Conservation (phyloP, 495 filamentous ascomycete species). For the Aspergillus wentii region DNA sequence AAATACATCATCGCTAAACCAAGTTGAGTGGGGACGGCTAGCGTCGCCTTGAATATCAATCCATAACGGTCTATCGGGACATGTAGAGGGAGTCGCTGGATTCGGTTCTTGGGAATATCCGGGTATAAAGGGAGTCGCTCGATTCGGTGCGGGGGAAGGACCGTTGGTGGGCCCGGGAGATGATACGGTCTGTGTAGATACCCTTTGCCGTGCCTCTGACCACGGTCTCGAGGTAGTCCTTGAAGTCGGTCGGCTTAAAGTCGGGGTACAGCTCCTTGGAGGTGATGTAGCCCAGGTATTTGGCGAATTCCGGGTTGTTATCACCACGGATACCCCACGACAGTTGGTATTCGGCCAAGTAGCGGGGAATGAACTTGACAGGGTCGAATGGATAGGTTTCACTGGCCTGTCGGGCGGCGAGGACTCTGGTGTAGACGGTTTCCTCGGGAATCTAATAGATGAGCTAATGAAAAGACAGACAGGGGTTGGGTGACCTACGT, state of each 20-base stretch:
- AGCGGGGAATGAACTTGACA: conserved; percentile 37
- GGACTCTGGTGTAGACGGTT: conserved; percentile 37
- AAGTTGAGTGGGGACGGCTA: not conserved
- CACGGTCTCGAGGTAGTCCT: conserved; percentile 37
- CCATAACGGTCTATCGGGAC: conserved; percentile 22
- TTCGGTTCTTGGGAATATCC: conserved; percentile 39
- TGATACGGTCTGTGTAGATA: conserved; percentile 39
- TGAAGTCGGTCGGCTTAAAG: conserved; percentile 36
- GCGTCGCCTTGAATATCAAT: conserved; percentile 1
- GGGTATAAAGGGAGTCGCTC: conserved; percentile 37
- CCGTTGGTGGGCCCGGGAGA: conserved; percentile 39
- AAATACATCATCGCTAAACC: conserved; percentile 1
- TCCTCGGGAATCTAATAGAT: conserved; percentile 39
- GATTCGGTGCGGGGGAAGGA: conserved; percentile 42
- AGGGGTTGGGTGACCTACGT: conserved; percentile 36
- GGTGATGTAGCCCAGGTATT: conserved; percentile 54
- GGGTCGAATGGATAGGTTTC: conserved; percentile 46
- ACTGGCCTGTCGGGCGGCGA: conserved; percentile 38
- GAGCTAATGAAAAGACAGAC: not conserved
- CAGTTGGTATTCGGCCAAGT: conserved; percentile 44
- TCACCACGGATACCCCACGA: conserved; percentile 52
- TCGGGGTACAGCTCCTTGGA: conserved; percentile 55
- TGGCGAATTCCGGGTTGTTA: conserved; percentile 52
- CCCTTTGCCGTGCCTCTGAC: conserved; percentile 38
- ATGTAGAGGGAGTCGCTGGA: conserved; percentile 41